These are phyloP conservation scores for Penicillium egyptiacum DNA, from an alignment of 495 filamentous ascomycete genomes.

Conservation along the genomic window DNA sequence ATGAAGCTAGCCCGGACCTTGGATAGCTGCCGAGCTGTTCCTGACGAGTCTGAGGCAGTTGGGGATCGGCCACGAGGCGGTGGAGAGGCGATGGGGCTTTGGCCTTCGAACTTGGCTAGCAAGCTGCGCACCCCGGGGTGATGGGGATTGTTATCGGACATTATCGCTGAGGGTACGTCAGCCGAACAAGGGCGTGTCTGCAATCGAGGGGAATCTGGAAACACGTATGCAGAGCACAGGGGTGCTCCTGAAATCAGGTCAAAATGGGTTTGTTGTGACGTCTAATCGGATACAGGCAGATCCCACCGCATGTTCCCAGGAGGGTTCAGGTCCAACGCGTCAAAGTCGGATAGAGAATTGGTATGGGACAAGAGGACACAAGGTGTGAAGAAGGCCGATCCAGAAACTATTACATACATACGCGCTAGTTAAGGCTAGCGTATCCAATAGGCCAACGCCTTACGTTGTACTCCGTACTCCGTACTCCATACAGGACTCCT, in stretches of 20 bases:
- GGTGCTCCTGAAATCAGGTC: slow-evolving; percentile 9
- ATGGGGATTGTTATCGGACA: slow-evolving; percentile 50
- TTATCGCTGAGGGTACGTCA: slow-evolving; percentile 26
- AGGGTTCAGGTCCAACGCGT: slow-evolving; percentile 10
- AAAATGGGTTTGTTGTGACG: slow-evolving; percentile 1
- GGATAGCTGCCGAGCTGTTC: slow-evolving; percentile 60
- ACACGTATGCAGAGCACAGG: slow-evolving; percentile 22
- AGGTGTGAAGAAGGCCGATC: slow-evolving; percentile 24
- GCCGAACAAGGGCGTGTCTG: slow-evolving; percentile 21
- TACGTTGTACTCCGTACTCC: slow-evolving; percentile 11
- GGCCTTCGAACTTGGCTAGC: slow-evolving; percentile 83
- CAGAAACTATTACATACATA: slow-evolving; percentile 21
- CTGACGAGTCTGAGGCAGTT: slow-evolving; percentile 48
- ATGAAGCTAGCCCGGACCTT: slow-evolving; percentile 85
- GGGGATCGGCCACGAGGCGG: slow-evolving; percentile 76
- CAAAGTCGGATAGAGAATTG: slow-evolving; percentile 13
- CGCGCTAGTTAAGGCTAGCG: slow-evolving; percentile 30
- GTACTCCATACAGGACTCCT: slow-evolving; percentile 9
- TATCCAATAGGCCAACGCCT: slow-evolving; percentile 22
- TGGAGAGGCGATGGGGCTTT: slow-evolving; percentile 53
- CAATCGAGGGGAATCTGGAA: slow-evolving; percentile 18
- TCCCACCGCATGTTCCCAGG: slow-evolving; percentile 15
- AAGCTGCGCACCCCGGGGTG: slow-evolving; percentile 66
- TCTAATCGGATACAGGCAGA: slow-evolving; percentile 13
- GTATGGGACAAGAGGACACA: slow-evolving; percentile 15